Evolutionary conservation across 345 rosid species (phyloP).

Genomic region (Boechera retrofracta): DNA sequence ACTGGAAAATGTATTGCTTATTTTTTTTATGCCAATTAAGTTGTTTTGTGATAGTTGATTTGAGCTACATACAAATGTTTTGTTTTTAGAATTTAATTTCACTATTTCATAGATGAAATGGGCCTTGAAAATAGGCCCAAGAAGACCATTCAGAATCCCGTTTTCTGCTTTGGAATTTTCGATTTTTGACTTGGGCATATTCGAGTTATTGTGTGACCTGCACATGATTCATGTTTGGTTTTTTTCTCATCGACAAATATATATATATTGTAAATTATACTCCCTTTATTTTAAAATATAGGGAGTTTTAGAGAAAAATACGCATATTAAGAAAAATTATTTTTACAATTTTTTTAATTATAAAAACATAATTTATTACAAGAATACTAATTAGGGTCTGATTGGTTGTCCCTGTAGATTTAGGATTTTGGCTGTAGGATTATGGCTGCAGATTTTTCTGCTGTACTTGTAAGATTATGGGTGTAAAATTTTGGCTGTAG

Average conservation of each 20-base stretch:
- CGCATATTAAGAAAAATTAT: too few relatives aligned
- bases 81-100: background rate
- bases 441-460: too few relatives aligned
- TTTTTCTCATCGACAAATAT: background rate
- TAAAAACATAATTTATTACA: background rate
- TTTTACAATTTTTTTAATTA: too few relatives aligned
- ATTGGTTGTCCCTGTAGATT: too few relatives aligned
- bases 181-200: background rate
- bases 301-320: too few relatives aligned
- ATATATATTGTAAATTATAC: too few relatives aligned
- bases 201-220: background rate
- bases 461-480: too few relatives aligned
- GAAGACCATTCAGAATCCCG: background rate
- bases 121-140: slow-evolving; percentile 17
- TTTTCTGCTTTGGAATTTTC: background rate
- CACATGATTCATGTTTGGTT: background rate
- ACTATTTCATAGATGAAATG: background rate
- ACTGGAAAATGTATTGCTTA: slow-evolving; percentile 7
- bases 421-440: too few relatives aligned
- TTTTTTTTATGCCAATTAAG: background rate
- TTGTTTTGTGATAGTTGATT: background rate
- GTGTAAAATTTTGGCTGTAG: too few relatives aligned
- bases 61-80: background rate
- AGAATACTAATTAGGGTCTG: too few relatives aligned
- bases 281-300: too few relatives aligned